A percentile compares a stretch with the other conserved stretches of the same genome.
These are phyloP conservation scores for Rhizophagus clarus DNA, from an alignment of 192 early-diverging fungal genomes.

Conservation along the genomic window DNA sequence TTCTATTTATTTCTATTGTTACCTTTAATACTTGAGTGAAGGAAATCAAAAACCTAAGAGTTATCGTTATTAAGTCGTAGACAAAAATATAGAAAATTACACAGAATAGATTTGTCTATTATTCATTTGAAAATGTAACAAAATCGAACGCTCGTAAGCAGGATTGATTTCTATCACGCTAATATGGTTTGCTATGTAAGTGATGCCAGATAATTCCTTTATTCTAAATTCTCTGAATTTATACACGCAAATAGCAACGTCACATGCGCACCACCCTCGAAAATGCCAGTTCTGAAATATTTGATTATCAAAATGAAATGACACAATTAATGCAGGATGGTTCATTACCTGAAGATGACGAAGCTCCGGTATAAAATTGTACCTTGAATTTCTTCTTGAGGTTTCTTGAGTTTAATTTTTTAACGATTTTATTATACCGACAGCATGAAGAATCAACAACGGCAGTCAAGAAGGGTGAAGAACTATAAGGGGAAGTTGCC, in stretches of 20 bases:
- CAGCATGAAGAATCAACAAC: constrained; percentile 29
- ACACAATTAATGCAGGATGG: constrained; percentile 26
- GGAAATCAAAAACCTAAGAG: no score
- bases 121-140: constrained; percentile 29
- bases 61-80: no score
- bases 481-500: constrained; percentile 17
- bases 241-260: constrained; percentile 5
- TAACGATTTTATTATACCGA: constrained; percentile 30
- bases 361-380: constrained; percentile 27
- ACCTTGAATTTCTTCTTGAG: no score
- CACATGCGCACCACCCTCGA: constrained; percentile 16
- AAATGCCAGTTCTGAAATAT: constrained; percentile 31
- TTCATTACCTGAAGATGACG: constrained; percentile 24
- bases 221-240: constrained; percentile 31
- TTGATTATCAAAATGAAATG: constrained; percentile 26
- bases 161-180: constrained; percentile 24
- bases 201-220: constrained; percentile 27
- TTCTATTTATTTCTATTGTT: constrained; percentile 26
- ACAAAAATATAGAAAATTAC: constrained; percentile 31
- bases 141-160: constrained; percentile 27
- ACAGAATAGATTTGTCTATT: constrained; percentile 27
- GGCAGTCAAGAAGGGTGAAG: constrained; percentile 25
- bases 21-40: no score
- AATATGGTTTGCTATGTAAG: constrained; percentile 27
- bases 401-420: constrained; percentile 26